Evolutionary conservation across 1,139 yeast species (phyloP).

Genomic region (Zhuliangozyma blackwelliae): DNA sequence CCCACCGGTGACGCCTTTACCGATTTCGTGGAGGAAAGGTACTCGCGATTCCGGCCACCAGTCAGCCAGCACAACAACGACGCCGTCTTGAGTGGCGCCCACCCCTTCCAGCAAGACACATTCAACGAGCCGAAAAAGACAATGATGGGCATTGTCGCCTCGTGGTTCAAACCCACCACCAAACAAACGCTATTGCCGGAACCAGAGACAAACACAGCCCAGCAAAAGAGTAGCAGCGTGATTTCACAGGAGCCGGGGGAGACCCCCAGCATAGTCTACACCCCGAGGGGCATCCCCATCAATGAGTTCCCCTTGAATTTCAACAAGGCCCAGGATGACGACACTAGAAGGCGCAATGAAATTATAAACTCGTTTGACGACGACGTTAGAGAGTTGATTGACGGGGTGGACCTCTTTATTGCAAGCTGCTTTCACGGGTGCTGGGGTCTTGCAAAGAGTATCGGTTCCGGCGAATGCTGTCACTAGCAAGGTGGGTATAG

Average conservation of each 20-base stretch:
- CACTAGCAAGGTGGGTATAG: neutral
- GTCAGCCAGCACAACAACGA: slow-evolving; percentile 39
- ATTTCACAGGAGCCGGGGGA: slow-evolving; percentile 4
- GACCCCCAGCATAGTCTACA: slow-evolving; percentile 13
- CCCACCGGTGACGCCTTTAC: slow-evolving; percentile 15
- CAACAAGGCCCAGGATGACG: slow-evolving; percentile 9
- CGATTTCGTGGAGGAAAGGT: slow-evolving; percentile 47
- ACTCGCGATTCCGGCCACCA: slow-evolving; percentile 51
- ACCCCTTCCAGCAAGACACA: slow-evolving; percentile 32
- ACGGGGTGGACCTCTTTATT: slow-evolving; percentile 12
- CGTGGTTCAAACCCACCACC: slow-evolving; percentile 8
- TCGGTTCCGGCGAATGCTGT: slow-evolving; percentile 2
- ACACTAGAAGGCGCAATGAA: slow-evolving; percentile 9
- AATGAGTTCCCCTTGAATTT: slow-evolving; percentile 18
- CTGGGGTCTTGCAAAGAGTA: slow-evolving; percentile 5
- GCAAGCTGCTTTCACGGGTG: slow-evolving; percentile 10
- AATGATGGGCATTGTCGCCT: slow-evolving; percentile 7
- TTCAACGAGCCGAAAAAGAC: slow-evolving; percentile 6
- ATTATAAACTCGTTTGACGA: slow-evolving; percentile 16
- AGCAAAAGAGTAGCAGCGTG: neutral
- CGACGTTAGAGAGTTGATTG: slow-evolving; percentile 13
- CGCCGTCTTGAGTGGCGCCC: slow-evolving; percentile 31
- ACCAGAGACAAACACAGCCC: too few relatives aligned
- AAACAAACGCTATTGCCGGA: too few relatives aligned
- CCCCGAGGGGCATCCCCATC: slow-evolving; percentile 26